Percentiles rank a stretch among this genome's conserved stretches.
phyloP scores from a whole-genome alignment of 1,284 basidiomycete species.

The Apiotrichum domesticum region DNA sequence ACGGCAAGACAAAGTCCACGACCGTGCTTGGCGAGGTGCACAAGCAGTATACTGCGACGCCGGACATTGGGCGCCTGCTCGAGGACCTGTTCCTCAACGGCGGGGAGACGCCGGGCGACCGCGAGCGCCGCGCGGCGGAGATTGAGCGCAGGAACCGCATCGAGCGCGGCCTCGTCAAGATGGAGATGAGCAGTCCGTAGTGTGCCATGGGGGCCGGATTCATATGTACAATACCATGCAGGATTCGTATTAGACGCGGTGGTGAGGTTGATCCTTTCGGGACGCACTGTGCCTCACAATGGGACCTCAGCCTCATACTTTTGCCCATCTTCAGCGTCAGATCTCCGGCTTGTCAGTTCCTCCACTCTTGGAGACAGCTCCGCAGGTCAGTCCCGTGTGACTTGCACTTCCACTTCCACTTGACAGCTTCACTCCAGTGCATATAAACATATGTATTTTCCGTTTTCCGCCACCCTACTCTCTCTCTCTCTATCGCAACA shows the following conservation, averaged over 20 bases:
- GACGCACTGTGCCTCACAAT: too few species aligned
- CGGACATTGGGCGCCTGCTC: constrained; percentile 72
- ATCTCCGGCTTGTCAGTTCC: too few species aligned
- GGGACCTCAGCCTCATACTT: too few species aligned
- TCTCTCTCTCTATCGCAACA: too few species aligned
- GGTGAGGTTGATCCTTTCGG: too few species aligned
- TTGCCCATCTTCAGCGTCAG: too few species aligned
- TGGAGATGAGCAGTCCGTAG: constrained; percentile 48
- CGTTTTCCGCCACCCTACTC: too few species aligned
- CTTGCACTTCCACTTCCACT: too few species aligned
- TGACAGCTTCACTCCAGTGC: too few species aligned
- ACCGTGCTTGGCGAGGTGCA: constrained; percentile 76
- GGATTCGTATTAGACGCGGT: neutral
- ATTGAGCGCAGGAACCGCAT: constrained; percentile 37
- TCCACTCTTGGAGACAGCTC: too few species aligned
- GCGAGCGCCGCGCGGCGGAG: constrained; percentile 38
- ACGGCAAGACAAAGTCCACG: constrained; percentile 56
- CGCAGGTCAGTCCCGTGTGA: too few species aligned
- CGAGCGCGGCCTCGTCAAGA: constrained; percentile 55
- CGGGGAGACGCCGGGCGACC: constrained; percentile 43
- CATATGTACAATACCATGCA: constrained; percentile 1
- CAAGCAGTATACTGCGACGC: constrained; percentile 77
- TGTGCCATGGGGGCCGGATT: neutral
- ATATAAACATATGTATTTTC: too few species aligned
- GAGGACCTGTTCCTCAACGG: constrained; percentile 56